Percentiles rank a stretch among this genome's conserved stretches.
Conservation (phyloP, 2,329 filamentous ascomycete genomes). For the Fusarium cyanostomum region DNA sequence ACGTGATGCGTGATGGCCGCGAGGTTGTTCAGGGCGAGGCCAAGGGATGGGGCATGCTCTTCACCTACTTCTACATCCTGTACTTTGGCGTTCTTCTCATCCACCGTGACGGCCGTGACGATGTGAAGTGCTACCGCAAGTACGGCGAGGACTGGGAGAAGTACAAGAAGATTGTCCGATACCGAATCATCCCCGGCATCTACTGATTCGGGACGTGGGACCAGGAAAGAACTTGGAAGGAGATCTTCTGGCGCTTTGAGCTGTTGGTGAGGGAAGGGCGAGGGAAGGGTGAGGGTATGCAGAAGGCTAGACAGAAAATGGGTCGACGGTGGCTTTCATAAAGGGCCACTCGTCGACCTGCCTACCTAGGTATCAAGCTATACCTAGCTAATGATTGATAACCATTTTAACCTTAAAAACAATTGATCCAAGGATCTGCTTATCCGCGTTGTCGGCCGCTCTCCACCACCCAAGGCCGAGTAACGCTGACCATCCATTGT, state of each 20-base stretch:
- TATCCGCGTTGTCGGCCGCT: not conserved
- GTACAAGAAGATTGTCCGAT: slow-evolving; percentile 85
- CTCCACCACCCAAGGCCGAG: not conserved
- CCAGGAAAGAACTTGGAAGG: not conserved
- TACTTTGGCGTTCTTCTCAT: slow-evolving; percentile 90
- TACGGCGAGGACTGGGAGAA: slow-evolving; percentile 93
- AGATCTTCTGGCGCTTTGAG: not conserved
- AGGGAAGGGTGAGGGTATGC: not conserved
- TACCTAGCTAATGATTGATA: slow-evolving; percentile 6
- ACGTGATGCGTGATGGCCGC: slow-evolving; percentile 67
- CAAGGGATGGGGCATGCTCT: slow-evolving; percentile 82
- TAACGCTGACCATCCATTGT: not conserved
- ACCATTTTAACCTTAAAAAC: slow-evolving; percentile 15
- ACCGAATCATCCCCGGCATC: slow-evolving; percentile 83
- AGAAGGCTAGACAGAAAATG: not conserved
- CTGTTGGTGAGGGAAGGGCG: not conserved
- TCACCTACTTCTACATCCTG: slow-evolving; percentile 94
- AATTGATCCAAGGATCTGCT: not conserved
- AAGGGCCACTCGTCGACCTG: slow-evolving; percentile 11
- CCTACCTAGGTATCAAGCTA: slow-evolving; percentile 27
- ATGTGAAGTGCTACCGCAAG: slow-evolving; percentile 90
- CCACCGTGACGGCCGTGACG: slow-evolving; percentile 86
- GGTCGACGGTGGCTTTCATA: slow-evolving; percentile 13
- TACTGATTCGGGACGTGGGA: slow-evolving; percentile 64
- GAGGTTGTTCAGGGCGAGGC: slow-evolving; percentile 77